phyloP scores from a whole-genome alignment of 2,329 filamentous ascomycete species.

The Penicillium occitanis region DNA sequence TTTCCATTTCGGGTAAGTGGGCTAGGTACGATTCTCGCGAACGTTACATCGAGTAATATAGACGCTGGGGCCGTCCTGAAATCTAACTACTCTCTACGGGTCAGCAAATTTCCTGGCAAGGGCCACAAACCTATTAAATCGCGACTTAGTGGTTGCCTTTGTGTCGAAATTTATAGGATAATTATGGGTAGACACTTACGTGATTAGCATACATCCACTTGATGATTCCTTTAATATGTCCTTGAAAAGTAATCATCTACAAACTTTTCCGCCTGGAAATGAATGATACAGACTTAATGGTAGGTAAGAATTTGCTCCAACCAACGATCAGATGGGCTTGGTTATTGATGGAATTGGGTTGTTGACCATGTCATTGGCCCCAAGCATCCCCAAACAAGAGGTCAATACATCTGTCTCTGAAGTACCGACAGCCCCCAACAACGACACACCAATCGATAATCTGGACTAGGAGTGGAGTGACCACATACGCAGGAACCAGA shows the following conservation, averaged over 20 bases:
- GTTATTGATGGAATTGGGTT: neutral
- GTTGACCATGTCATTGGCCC: neutral
- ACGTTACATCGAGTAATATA: conserved; percentile 8
- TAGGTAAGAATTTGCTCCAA: neutral
- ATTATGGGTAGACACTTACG: neutral
- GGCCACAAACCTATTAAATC: neutral
- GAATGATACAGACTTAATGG: too few species aligned
- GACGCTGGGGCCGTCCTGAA: neutral
- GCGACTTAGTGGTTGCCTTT: neutral
- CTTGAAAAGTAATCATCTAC: neutral
- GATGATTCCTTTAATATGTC: neutral
- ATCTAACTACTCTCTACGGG: neutral
- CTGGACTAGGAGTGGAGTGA: neutral
- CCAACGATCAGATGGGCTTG: neutral
- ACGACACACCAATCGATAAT: neutral
- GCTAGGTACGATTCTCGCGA: neutral
- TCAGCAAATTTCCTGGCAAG: neutral
- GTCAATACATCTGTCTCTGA: neutral
- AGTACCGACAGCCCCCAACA: neutral
- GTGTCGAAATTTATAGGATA: neutral
- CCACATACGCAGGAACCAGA: neutral
- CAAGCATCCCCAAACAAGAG: neutral
- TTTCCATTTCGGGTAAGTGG: conserved; percentile 14
- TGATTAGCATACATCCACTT: neutral
- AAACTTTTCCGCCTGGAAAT: neutral